Conservation (phyloP, 2,329 filamentous ascomycete genomes). For the Neofusicoccum kwambonambiense region DNA sequence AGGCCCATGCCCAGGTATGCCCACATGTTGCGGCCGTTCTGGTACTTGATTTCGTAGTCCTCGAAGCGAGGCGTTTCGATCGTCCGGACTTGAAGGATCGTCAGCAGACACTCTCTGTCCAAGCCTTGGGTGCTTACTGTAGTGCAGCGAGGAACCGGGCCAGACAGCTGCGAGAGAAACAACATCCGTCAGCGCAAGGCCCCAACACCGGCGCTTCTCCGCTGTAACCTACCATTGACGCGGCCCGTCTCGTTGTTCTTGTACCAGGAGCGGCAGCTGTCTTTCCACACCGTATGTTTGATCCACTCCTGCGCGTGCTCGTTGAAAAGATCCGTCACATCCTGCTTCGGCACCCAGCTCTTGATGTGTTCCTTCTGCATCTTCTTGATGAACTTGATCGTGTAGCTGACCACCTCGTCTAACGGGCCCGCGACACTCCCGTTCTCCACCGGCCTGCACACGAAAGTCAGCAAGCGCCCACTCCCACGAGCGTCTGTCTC, state of each 20-base stretch:
- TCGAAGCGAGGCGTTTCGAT: constrained; percentile 43
- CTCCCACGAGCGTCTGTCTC: too few species aligned
- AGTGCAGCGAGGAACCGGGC: constrained; percentile 53
- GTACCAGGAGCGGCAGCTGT: constrained; percentile 47
- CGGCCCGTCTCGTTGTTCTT: constrained; percentile 42
- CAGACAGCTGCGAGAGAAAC: constrained; percentile 42
- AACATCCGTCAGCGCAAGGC: background rate
- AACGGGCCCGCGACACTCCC: constrained; percentile 46
- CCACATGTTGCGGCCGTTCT: constrained; percentile 41
- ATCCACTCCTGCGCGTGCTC: constrained; percentile 48
- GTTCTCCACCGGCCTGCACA: constrained; percentile 44
- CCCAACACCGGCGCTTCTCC: background rate
- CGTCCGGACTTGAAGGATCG: constrained; percentile 26
- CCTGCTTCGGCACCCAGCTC: constrained; percentile 41
- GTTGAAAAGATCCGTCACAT: constrained; percentile 45
- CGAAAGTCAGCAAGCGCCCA: background rate
- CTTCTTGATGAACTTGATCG: constrained; percentile 44
- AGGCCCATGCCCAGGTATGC: constrained; percentile 44
- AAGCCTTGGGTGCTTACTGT: constrained; percentile 26
- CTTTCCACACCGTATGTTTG: constrained; percentile 51
- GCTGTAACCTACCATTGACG: constrained; percentile 27
- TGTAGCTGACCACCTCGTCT: constrained; percentile 40
- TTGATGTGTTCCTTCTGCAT: constrained; percentile 48
- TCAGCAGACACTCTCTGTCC: background rate
- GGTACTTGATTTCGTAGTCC: constrained; percentile 44